Evolutionary conservation across 345 rosid genomes (phyloP).

Genomic region (Populus deltoides): DNA sequence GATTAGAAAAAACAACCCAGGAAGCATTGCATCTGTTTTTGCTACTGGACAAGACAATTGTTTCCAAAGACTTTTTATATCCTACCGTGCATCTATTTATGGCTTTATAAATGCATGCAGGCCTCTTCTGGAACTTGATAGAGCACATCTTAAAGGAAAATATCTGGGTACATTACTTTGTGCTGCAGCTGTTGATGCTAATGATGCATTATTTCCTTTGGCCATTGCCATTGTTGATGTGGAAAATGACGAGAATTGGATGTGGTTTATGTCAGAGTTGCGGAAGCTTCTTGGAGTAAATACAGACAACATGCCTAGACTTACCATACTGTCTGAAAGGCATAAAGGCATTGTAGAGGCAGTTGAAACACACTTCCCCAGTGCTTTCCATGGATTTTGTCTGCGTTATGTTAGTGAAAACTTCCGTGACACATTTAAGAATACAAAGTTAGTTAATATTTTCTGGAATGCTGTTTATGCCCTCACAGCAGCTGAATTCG

Average conservation of each 20-base stretch:
- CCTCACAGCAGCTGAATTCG: constrained; percentile 80
- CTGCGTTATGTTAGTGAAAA: constrained; percentile 83
- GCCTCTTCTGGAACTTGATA: constrained; percentile 92
- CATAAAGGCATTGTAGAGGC: constrained; percentile 82
- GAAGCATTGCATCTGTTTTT: constrained; percentile 87
- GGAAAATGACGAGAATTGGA: constrained; percentile 92
- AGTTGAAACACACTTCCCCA: constrained; percentile 94
- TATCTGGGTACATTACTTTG: constrained; percentile 82
- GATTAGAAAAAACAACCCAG: constrained; percentile 71
- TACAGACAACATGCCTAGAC: constrained; percentile 93
- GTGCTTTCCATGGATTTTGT: constrained; percentile 91
- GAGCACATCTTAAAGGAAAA: constrained; percentile 90
- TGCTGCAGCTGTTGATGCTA: constrained; percentile 95
- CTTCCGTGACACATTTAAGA: constrained; percentile 91
- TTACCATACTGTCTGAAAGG: constrained; percentile 95
- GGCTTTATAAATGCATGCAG: constrained; percentile 90
- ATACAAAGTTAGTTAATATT: constrained; percentile 81
- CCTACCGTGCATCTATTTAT: constrained; percentile 82
- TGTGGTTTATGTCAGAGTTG: constrained; percentile 95
- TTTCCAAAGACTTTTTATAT: constrained; percentile 90
- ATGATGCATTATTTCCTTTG: constrained; percentile 76
- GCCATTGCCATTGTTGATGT: constrained; percentile 83
- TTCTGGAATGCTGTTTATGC: constrained; percentile 98
- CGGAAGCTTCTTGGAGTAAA: constrained; percentile 92
- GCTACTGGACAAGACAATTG: constrained; percentile 83